These are phyloP conservation scores for Umbellularia californica DNA, from an alignment of 164 flowering plant species.

Conservation along the genomic window DNA sequence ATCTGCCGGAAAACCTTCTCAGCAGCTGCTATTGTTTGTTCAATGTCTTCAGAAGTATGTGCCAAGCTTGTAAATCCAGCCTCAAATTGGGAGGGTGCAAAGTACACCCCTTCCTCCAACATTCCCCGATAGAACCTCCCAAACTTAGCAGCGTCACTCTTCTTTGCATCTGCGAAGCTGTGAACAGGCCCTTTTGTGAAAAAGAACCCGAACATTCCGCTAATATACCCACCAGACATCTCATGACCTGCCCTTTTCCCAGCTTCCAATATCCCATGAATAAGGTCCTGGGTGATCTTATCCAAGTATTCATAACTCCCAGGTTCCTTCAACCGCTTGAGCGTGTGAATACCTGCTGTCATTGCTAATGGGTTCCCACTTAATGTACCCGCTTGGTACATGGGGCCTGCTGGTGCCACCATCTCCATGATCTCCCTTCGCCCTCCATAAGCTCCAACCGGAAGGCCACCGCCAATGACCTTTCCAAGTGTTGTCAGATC, in stretches of 20 bases:
- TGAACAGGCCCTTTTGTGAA: conserved; percentile 84
- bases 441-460: conserved; percentile 98
- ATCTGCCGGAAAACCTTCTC: conserved; percentile 65
- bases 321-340: conserved; percentile 53
- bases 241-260: conserved; percentile 82
- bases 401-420: conserved; percentile 99
- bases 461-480: conserved; percentile 93
- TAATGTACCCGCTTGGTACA: conserved; percentile 96
- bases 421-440: conserved; percentile 93
- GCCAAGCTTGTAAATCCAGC: conserved; percentile 98
- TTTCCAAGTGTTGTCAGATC: conserved; percentile 90
- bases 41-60: conserved; percentile 68
- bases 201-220: conserved; percentile 95
- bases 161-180: conserved; percentile 82
- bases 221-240: conserved; percentile 70
- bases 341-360: conserved; percentile 97
- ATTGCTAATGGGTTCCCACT: conserved; percentile 97
- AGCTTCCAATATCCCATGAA: conserved; percentile 60
- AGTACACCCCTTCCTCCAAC: conserved; percentile 91
- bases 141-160: conserved; percentile 81
- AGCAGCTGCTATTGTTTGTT: conserved; percentile 76
- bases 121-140: conserved; percentile 69
- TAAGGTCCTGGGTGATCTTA: conserved; percentile 65
- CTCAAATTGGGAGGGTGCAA: conserved; percentile 95
- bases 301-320: conserved; percentile 69